Conservation (phyloP, 225 moss, liverwort and hornwort species). For the Asterella californica region DNA sequence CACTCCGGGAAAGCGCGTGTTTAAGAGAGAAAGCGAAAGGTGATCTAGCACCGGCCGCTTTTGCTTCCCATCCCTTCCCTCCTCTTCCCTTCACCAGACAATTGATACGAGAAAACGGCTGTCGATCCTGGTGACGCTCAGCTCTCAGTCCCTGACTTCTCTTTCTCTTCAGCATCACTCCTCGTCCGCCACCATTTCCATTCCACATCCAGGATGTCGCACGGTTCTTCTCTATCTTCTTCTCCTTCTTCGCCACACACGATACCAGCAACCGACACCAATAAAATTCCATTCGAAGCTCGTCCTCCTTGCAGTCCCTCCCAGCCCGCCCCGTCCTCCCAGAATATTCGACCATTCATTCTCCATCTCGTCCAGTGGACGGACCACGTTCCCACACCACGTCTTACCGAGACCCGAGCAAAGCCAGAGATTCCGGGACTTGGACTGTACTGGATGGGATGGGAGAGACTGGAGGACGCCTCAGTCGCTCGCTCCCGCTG, state of each 20-base stretch:
- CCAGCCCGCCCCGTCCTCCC: not conserved
- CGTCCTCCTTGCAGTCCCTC: not conserved
- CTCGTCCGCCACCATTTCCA: not conserved
- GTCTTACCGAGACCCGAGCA: not conserved
- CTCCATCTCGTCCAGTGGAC: conserved; percentile 2
- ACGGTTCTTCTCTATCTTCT: not conserved
- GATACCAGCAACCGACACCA: not conserved
- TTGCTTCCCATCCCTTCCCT: not conserved
- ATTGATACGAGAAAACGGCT: not conserved
- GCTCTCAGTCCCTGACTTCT: not conserved
- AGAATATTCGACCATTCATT: conserved; percentile 14
- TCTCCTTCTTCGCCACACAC: not conserved
- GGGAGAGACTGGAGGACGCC: too few relatives aligned
- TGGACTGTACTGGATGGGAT: too few relatives aligned
- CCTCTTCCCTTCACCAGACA: not conserved
- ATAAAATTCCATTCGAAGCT: not conserved
- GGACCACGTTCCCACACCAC: conserved; percentile 8
- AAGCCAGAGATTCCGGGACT: not conserved
- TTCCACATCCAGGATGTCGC: not conserved
- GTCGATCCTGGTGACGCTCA: not conserved
- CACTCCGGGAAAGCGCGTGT: too few relatives aligned
- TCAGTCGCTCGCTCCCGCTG: not conserved
- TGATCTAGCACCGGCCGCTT: too few relatives aligned
- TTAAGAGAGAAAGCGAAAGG: too few relatives aligned
- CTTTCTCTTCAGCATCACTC: not conserved